Evolutionary conservation across 495 filamentous ascomycete genomes (phyloP), one percentile per base, ranked within the genome.

Genomic region (Penicillium bialowiezense): DNA sequence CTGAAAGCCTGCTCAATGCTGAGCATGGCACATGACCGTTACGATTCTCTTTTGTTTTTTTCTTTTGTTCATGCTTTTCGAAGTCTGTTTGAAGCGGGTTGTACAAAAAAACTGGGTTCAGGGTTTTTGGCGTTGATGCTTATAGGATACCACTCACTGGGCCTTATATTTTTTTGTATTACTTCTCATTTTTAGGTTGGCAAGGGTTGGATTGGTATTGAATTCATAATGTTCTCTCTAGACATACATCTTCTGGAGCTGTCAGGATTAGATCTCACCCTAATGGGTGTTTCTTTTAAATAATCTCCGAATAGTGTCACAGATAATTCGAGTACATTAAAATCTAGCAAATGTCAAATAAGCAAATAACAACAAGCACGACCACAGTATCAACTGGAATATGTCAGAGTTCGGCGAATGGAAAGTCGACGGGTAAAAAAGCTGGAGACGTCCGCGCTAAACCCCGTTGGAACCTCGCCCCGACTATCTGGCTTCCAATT

Each of bases 11-110:
- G 26, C 21, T 17, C 38, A 31, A 14, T 14, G 45, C 59, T 55
- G 62, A 63, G 64, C 59, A 40, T 56, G 53, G 33, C 64, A 38
- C 14, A 38, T 58, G 70, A 71, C 58, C 49, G 59, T 55, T 64
- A 73, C 56, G 70, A 73, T 55, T 59, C 52, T 47, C 31, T 45
- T 57, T 55, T 53, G 40, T 48, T 46, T 42, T n/a, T 8, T 48
- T 50, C 49, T 55, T 37, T 53, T 51, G 15, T 44, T 53, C 46
- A 41, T 52, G 14, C 34, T 44, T 54, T 50, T 53, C 35, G 9
- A 9, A 26, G 14, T 33, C 12, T 35, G 26, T 43, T 53, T 48
- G 44, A 33, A 65, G 60, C 57, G 58, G 57, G 55, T 48, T 66
- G 53, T 62, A 64, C 42, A 56, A 54, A 64, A 63, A 41, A 46